Base-by-base conservation (phyloP, 768 basidiomycete species). In the Phaffia australis region DNA sequence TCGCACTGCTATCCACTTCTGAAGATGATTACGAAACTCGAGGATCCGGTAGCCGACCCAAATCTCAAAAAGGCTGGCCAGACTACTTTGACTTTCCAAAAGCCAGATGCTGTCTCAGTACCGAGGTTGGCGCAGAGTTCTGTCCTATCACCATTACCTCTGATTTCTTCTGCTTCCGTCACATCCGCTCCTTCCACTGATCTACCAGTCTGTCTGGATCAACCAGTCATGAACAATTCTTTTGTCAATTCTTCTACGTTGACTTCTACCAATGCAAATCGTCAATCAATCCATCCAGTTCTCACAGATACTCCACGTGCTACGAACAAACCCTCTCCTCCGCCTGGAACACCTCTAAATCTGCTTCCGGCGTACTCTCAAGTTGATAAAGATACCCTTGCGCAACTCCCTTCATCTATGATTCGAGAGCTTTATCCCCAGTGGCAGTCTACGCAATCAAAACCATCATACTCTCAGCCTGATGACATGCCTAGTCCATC, bases 11-110 rank as follows among this genome's bases (percentile, higher is more conserved):
- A 11, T 21, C 47, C 5, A 3, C 19, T 29, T 23, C 8, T 25
- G 15, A 54, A 67, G 66, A 62, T 62, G 66, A 48, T 67, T 30
- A 55, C 66, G 11, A 62, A 67, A 29, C 66, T 67, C 56, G 66
- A 67, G 60, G 27, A 56, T 19, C 30, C 54, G 15, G n/a, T 30
- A 16, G 50, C 19, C 18, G 48, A 52, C 19, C 48, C 32, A 8
- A 62, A 62, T 47, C 29, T 52, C 16, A 47, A 42, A 6, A 61
- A 67, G 25, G 56, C 66, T 19, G 66, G 66, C 21, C 66, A 67
- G 27, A 52, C 52, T 15, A 60, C 54, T 1, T 61, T 67, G 16
- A 55, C 27, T 8, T 57, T 61, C 48, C 0, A 58, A 56, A 27
- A 56, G 19, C 18, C 15, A 25, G 19, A 2, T 21, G 32, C 21